Base-by-base conservation (phyloP, 495 filamentous ascomycete species). In the Penicillium psychrofluorescens region DNA sequence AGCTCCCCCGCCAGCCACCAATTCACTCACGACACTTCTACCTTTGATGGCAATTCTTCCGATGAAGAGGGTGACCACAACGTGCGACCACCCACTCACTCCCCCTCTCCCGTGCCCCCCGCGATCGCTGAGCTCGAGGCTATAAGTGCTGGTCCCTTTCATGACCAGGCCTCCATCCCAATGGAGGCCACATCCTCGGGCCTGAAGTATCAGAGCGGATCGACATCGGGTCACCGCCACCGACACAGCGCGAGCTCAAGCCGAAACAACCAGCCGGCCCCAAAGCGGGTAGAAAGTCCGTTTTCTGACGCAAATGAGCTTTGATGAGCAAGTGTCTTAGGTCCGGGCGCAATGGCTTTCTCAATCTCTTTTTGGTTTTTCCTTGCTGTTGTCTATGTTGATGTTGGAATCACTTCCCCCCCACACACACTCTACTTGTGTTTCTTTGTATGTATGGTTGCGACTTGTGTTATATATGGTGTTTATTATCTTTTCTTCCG, bases 111-210 rank as follows among this genome's bases (percentile, higher is more conserved):
- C 13, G 50, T 35, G 28, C 56, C 45, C 40, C 50, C 40, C 34
- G 36, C 36, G 40, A 38, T 49, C 32, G 31, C 36, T 31, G 39
- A 29, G 16, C 33, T 29, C 29, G 36, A 36, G 40, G 35, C 30
- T 8, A 67, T 70, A 16, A 70, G 74, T 15, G 70, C 79, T 43
- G 73, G 78, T 6, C 80, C 81, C 0, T 85, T 84, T 54, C 65
- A 71, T 11, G 79, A 85, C 43, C 74, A 78, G 29, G 66, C 68
- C 35, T 30, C 45, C 31, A 38, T 16, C 15, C 15, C 42, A 22
- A 22, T 6, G 9, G 43, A 48, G 40, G 30, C 41, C 30, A 48
- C 48, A 38, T 46, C 56, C n/a, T 49, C 62, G 14, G 44, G 45
- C 11, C 45, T 49, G 11, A 43, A 40, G 11, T 40, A 54, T 14